These are phyloP conservation scores for Russula abietina DNA, from an alignment of 768 basidiomycete genomes.

Conservation along the genomic window DNA sequence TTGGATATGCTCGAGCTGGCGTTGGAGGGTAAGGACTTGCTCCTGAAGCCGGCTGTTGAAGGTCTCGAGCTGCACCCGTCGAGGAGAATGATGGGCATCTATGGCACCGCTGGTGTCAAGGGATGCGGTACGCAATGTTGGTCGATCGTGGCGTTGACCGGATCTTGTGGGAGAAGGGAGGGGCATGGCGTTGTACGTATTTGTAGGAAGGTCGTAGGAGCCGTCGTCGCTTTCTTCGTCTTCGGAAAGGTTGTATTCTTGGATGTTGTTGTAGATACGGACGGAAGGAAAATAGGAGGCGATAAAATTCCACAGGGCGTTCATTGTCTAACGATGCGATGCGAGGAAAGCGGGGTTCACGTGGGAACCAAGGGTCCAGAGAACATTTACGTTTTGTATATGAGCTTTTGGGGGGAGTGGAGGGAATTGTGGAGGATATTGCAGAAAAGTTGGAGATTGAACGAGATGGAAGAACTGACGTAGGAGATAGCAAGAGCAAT, in stretches of 20 bases:
- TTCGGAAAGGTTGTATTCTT: conserved; percentile 14
- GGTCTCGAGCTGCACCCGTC: conserved; percentile 17
- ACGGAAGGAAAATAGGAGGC: conserved; percentile 21
- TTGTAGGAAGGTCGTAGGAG: conserved; percentile 22
- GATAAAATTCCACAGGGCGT: conserved; percentile 23
- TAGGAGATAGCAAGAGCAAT: conserved; percentile 6
- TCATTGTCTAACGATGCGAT: conserved; percentile 22
- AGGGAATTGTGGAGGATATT: neutral
- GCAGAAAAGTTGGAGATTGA: neutral
- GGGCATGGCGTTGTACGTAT: conserved; percentile 8
- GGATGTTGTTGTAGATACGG: conserved; percentile 20
- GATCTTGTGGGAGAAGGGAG: neutral
- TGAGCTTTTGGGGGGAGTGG: neutral
- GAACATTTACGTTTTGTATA: conserved; percentile 15
- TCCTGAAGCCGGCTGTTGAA: conserved; percentile 22
- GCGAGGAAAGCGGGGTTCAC: conserved; percentile 20
- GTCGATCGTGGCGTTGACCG: conserved; percentile 23
- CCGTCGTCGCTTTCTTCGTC: conserved; percentile 19
- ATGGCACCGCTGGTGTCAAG: neutral
- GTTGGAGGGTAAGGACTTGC: conserved; percentile 23
- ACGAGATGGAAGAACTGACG: conserved; percentile 10
- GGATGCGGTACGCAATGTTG: neutral
- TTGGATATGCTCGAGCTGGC: conserved; percentile 24
- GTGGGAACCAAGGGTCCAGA: conserved; percentile 12
- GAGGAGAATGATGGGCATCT: neutral